Evolutionary conservation across 306 rosid species (phyloP), one percentile per base, ranked within the genome.

Genomic region (Leucaena leucocephala): DNA sequence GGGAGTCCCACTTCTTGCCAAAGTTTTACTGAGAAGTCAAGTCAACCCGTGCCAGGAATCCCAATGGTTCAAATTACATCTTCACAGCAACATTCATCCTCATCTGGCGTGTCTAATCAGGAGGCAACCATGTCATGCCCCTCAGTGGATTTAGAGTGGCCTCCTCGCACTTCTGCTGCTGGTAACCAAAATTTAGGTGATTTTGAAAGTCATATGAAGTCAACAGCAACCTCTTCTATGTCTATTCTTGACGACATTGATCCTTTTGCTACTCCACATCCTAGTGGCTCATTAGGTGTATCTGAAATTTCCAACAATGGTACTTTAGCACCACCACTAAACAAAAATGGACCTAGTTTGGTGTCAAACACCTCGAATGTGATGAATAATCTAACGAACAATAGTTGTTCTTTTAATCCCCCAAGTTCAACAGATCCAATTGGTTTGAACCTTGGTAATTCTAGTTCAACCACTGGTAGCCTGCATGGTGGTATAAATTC

Each of bases 71-170:
- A 81, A 77, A 78, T 81, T 42, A 78, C 83, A 80, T 74, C 91
- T 61, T 81, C 57, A 19, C 89, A 86, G 58, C 69, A 80, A n/a
- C 83, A 80, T 22, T 71, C 66, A 21, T 21, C 77, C 71, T 68
- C 76, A 78, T 76, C 92, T 73, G 45, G 85, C 62, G 76, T 79
- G 38, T 83, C 93, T 57, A 86, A 71, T 83, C 86, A 82, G 80
- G 92, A 90, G 90, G 76, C 92, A 69, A 76, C 88, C 33, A 52
- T 73, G 16, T 90, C 99, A 48, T 90, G 96, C 76, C 85, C 94
- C 43, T 89, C 99, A 0, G 97, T 90, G 68, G 97, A 96, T 82
- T 58, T 96, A 63, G 97, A 96, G 85, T 96, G 99, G 99, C 99
- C 99, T 46, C 98, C 97, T 74, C 91, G 80, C 36, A 74, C 81